Base-by-base conservation (phyloP, 805 yeast genomes). In the Myxozyma kluyveri region DNA sequence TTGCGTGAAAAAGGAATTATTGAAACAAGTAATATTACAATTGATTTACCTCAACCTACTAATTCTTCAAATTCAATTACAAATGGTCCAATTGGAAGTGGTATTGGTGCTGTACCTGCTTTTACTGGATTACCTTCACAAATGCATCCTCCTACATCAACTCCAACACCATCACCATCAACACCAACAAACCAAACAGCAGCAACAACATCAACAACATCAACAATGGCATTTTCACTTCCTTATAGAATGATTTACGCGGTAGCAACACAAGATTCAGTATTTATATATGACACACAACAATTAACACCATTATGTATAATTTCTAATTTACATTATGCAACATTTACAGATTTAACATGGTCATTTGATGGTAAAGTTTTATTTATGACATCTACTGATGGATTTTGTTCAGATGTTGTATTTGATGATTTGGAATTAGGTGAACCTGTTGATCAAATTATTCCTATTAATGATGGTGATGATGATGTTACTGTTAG, bases 161-260 rank as follows among this genome's bases (percentile, higher is more conserved):
- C 14, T 29, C 14, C 33, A 29, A 14, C 9, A 14, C 9, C 9
- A 14, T 29, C 33, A 29, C 33, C 33, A 21, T 36, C 21, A 41
- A 26, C 24, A 7, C 18, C 51, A 17, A 44, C 42, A 6, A 35
- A 29, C 24, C 21, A 29, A 3, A 9, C 35, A 14, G 10, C 42
- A 12, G 3, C 42, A 5, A 33, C 42, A 21, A n/a, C 48, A 12
- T 45, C 48, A n/a, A 24, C 29, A 9, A 24, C 32, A 17, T 18
- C 49, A 2, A 27, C 31, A 21, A 67, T 72, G 1, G 76, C 75
- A 12, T 76, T 88, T 54, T 68, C 72, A 3, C 68, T 90, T 41
- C 85, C 88, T 0, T 89, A 93, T 64, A 79, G 88, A 56, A 78
- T 93, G 81, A 70, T 91, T 0, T 90, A 86, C 70, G 98, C 97